Evolutionary conservation across 1,284 basidiomycete genomes (phyloP), one percentile per base, ranked within the genome.

Genomic region (Rhodotorula glutinis): DNA sequence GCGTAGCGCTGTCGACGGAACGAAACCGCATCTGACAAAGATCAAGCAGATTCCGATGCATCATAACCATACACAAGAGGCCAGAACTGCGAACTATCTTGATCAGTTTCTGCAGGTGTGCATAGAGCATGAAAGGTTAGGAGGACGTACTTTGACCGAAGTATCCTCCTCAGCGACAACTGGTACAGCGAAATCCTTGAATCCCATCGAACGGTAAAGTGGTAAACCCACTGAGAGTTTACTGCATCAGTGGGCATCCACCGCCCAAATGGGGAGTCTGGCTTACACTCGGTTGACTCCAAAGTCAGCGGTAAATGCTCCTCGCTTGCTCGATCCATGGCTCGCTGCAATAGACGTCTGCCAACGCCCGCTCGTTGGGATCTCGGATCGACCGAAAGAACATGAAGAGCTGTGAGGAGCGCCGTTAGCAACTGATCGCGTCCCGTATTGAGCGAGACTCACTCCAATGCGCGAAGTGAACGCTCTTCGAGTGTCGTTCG

Each of bases 251-350:
- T 13, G 14, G 13, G 23, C 2, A n/a, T 25, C 14, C 19, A n/a
- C n/a, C 3, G 23, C 25, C 47, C 47, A 13, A 23, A 47, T 10
- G 44, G 14, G 40, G 14, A 27, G 38, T 4, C 9, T 11, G 10
- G 21, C 64, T 41, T 29, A 65, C 64, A 33, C n/a, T 65, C 64
- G 10, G 59, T 65, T 8, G 52, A 51, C 17, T 56, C 59, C 13
- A 65, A 54, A 0, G 53, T 46, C 7, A 61, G 41, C 21, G 47
- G n/a, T 10, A 52, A 10, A 1, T 27, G 30, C 2, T 57, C 54
- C 10, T 29, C 25, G 29, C 30, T 17, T 0, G 59, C 64, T 17
- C 23, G 43, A 16, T 60, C 54, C 10, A 65, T 29, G 14, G 55
- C 33, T 30, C 23, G 19, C 41, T 57, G 25, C 11, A 21, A 13